Base-by-base conservation (phyloP, 1,284 basidiomycete species). In the Garcileccinum viscosum region DNA sequence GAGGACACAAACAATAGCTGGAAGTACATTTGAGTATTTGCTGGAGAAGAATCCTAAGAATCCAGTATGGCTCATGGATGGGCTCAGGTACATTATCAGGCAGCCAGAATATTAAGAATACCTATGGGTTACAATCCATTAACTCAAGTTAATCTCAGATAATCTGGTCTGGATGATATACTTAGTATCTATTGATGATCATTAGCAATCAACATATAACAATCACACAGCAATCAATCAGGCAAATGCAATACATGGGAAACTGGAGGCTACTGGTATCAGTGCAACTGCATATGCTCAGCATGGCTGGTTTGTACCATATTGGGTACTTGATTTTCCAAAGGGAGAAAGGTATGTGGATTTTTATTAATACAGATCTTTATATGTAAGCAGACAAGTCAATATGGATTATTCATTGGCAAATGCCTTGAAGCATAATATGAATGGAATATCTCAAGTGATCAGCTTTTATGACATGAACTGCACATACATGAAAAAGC, bases 321-420 rank as follows among this genome's bases (percentile, higher is more conserved):
- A 74, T 38, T 69, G 67, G 1, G 63, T 71, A 32, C 71, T 72
- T 9, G 59, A 60, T 24, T 59, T 59, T 59, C 58, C 35, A 35
- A 59, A 59, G 19, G 58, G 58, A 9, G 7, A 71, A 71, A 27
- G 65, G 74, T 73, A 40, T 3, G 58, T 6, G 3, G 12, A 5
- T 15, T 56, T 17, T 15, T 7, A 3, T 27, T 19, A 8, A 30
- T 56, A 30, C 6, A 4, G 24, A 12, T 24, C 14, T 56, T 14
- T 17, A 30, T 30, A 56, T 56, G 12, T 4, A 9, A 17, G 22
- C 56, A 76, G 75, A 12, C 71, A 75, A 30, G 38, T 42, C 1
- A 76, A 77, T 53, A 76, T 77, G 67, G 74, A 77, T 37, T 77
- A 73, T n/a, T 62, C 67, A 0, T 27, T 77, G 27, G 11, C 66